A percentile compares a stretch with the other conserved stretches of the same genome.
Conservation (phyloP, 2,329 filamentous ascomycete genomes). For the Exophiala xenobiotica region DNA sequence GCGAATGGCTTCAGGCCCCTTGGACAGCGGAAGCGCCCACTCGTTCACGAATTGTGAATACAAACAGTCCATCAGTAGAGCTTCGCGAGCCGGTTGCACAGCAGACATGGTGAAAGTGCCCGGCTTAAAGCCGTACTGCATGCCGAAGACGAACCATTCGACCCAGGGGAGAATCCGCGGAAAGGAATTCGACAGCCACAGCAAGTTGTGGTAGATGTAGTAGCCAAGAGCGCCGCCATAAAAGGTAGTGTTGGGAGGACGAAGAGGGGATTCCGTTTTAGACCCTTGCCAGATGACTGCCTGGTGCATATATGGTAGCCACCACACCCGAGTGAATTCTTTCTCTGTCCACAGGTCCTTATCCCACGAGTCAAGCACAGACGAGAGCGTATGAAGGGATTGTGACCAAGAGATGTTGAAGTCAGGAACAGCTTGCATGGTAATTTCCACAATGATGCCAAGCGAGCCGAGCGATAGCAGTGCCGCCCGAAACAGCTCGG, state of each 20-base stretch:
- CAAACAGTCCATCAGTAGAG: slow-evolving; percentile 92
- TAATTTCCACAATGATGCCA: slow-evolving; percentile 87
- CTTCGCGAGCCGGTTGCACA: slow-evolving; percentile 74
- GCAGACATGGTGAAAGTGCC: slow-evolving; percentile 68
- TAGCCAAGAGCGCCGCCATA: slow-evolving; percentile 82
- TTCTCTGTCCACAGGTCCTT: slow-evolving; percentile 74
- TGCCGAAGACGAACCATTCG: slow-evolving; percentile 94
- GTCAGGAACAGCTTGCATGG: slow-evolving; percentile 74
- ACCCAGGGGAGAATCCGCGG: slow-evolving; percentile 81
- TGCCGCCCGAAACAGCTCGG: slow-evolving; percentile 82
- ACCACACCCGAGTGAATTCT: slow-evolving; percentile 95
- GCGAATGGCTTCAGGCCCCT: slow-evolving; percentile 81
- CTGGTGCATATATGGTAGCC: slow-evolving; percentile 88
- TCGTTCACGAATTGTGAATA: slow-evolving; percentile 99
- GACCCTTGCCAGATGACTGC: slow-evolving; percentile 90
- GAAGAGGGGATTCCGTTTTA: slow-evolving; percentile 64
- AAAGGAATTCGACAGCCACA: slow-evolving; percentile 74
- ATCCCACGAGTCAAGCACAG: slow-evolving; percentile 71
- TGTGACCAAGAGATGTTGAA: slow-evolving; percentile 89
- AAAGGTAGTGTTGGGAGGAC: slow-evolving; percentile 65
- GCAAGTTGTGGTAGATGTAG: slow-evolving; percentile 86
- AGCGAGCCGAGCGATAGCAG: slow-evolving; percentile 84
- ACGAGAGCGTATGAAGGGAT: slow-evolving; percentile 67
- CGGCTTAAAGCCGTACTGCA: slow-evolving; percentile 86
- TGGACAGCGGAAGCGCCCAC: slow-evolving; percentile 85